Percentiles rank a stretch among this genome's conserved stretches.
Evolutionary conservation across 2,329 filamentous ascomycete genomes (phyloP).

Genomic region (Colletotrichum falcatum): DNA sequence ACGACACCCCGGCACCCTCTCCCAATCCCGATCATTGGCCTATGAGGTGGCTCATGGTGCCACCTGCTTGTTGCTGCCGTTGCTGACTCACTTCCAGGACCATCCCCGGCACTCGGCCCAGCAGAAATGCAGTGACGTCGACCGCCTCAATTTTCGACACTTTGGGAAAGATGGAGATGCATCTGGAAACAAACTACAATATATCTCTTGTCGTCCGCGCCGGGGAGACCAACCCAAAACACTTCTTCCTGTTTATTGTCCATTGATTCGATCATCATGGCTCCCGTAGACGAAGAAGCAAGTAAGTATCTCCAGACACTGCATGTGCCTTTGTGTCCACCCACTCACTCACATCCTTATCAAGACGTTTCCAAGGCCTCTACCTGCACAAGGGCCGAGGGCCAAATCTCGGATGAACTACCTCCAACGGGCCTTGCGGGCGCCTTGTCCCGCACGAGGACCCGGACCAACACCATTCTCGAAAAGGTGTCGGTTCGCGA

Average conservation of each 20-base stretch:
- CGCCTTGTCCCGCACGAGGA: slow-evolving; percentile 32
- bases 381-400: slow-evolving; percentile 1
- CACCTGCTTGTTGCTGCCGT: not conserved
- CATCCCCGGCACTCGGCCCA: not conserved
- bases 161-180: not conserved
- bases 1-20: slow-evolving; percentile 29
- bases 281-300: slow-evolving; percentile 23
- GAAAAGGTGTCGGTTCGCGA: slow-evolving; percentile 43
- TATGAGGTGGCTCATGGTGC: slow-evolving; percentile 10
- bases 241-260: not conserved
- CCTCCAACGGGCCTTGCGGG: slow-evolving; percentile 28
- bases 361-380: slow-evolving; percentile 24
- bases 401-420: slow-evolving; percentile 14
- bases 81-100: slow-evolving; percentile 31
- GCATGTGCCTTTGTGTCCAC: not conserved
- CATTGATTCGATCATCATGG: not conserved
- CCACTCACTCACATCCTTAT: not conserved
- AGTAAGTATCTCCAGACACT: slow-evolving; percentile 3
- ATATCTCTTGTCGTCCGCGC: too few relatives aligned
- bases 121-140: slow-evolving; percentile 27
- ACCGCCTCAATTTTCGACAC: not conserved
- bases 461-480: slow-evolving; percentile 35
- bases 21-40: not conserved
- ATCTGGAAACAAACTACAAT: not conserved
- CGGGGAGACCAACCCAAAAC: not conserved